Conservation (phyloP, 2,329 filamentous ascomycete genomes). For the Xylogone sp. region DNA sequence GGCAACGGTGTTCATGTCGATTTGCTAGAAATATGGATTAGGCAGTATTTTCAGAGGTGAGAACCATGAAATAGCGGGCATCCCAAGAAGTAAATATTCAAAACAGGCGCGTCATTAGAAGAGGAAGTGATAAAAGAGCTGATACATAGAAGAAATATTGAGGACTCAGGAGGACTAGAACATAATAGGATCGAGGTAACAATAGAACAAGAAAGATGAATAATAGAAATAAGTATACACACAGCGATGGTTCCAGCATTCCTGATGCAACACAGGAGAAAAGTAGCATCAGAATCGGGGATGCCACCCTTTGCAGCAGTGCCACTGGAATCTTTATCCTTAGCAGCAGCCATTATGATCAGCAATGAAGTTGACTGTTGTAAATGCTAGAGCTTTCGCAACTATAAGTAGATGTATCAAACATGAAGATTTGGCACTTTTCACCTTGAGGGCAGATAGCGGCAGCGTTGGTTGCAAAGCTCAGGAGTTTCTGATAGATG, state of each 20-base stretch:
- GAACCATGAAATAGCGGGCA: too few relatives aligned
- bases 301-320: conserved; percentile 7
- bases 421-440: background rate
- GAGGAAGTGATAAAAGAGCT: too few relatives aligned
- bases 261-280: conserved; percentile 20
- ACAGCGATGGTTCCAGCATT: conserved; percentile 19
- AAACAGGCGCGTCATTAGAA: too few relatives aligned
- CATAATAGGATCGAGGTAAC: too few relatives aligned
- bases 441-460: background rate
- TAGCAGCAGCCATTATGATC: background rate
- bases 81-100: too few relatives aligned
- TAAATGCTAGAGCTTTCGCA: background rate
- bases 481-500: too few relatives aligned
- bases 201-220: too few relatives aligned
- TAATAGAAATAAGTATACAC: conserved; percentile 7
- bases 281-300: conserved; percentile 14
- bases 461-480: too few relatives aligned
- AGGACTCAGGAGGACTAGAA: background rate
- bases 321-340: conserved; percentile 1
- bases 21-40: conserved; percentile 7
- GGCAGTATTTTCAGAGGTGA: too few relatives aligned
- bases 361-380: background rate
- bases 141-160: background rate
- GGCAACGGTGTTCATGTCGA: conserved; percentile 18
- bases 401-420: background rate